Base-by-base conservation (phyloP, 768 basidiomycete species). In the Cyclocybe aegerita region DNA sequence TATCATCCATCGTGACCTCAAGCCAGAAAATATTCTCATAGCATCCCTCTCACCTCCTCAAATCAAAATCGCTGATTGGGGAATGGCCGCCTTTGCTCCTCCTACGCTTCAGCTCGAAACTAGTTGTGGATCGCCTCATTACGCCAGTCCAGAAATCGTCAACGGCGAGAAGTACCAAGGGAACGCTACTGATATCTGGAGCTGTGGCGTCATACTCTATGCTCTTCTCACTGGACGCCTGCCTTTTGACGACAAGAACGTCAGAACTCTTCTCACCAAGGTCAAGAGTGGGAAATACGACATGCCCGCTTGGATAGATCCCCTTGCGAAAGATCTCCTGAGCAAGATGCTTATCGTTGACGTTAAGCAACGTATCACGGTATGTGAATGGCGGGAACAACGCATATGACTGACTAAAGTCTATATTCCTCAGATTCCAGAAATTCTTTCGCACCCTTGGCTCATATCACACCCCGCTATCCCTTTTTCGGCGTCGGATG, bases 11-110 rank as follows among this genome's bases (percentile, higher is more conserved):
- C 90, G 96, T 17, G 96, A 99, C 69, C 83, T 99, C 60, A 98
- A 98, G 68, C 96, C 96, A 2, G 96, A 98, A 74, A 98, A 98
- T 63, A 89, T 98, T 45, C 77, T 99, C 35, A 88, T 98, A 47
- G 88, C 94, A 41, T 86, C 88, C 38, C 71, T 90, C 48, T 77
- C 80, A 34, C 88, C 88, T 30, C 87, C 87, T 34, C 77, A 93
- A 62, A 81, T 98, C 74, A 98, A 98, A 76, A 90, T 98, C 38
- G 95, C 93, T 16, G 96, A 98, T 70, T 98, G 96, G 84, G 96
- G 96, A 15, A 97, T 98, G 96, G 95, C 96, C 17, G 91, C 95
- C 8, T 91, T 97, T 62, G 91, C 93, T 51, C 88, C 89, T 36
- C 90, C 89, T 35, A 81, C 85, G 36, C 78, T 87, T 38, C 80